Evolutionary conservation across 2,329 filamentous ascomycete genomes (phyloP).

Genomic region (Trichoderma simmonsii): DNA sequence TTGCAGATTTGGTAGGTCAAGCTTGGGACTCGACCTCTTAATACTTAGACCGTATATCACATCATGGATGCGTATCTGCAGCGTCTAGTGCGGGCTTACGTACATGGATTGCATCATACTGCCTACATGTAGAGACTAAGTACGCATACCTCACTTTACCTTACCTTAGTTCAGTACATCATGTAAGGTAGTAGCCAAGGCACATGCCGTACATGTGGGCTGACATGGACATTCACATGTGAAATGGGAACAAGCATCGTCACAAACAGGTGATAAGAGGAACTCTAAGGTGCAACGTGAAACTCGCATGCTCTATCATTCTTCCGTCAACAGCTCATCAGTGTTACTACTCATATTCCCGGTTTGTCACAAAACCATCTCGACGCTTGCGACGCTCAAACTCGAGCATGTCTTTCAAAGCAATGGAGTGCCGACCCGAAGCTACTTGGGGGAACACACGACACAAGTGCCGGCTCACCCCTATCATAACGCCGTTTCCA

Average conservation of each 20-base stretch:
- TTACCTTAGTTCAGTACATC: neutral
- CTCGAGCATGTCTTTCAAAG: neutral
- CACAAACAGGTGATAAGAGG: neutral
- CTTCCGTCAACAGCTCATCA: conserved; percentile 6
- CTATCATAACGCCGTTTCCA: conserved; percentile 17
- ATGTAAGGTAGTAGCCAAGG: neutral
- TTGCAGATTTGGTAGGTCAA: neutral
- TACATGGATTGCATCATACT: conserved; percentile 7
- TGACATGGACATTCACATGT: neutral
- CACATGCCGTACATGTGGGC: neutral
- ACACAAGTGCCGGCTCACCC: neutral
- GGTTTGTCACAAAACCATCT: conserved; percentile 5
- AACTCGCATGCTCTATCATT: conserved; percentile 13
- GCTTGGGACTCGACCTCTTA: neutral
- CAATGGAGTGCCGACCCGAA: conserved; percentile 6
- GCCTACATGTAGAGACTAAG: neutral
- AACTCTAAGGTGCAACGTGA: neutral
- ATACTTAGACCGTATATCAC: neutral
- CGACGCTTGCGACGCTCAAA: conserved; percentile 4
- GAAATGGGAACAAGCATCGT: neutral
- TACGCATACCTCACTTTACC: neutral
- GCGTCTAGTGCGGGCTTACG: neutral
- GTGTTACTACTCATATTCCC: neutral
- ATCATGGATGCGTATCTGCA: neutral
- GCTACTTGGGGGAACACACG: neutral